Conservation (phyloP, 176 grass and related monocot species). For the Elaeis guineensis region DNA sequence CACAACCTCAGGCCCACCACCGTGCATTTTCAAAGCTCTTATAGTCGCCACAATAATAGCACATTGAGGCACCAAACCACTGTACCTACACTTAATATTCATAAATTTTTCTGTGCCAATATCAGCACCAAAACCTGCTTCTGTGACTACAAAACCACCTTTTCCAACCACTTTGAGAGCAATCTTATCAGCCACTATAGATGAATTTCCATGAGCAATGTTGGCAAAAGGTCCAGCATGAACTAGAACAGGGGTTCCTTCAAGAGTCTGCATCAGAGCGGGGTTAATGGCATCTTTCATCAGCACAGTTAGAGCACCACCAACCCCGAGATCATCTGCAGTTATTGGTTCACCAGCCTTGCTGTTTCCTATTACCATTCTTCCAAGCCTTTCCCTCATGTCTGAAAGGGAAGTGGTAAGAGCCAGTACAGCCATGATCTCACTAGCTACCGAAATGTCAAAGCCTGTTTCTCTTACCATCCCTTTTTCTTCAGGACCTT, state of each 20-base stretch:
- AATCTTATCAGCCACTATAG: constrained; percentile 97
- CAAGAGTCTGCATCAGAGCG: constrained; percentile 93
- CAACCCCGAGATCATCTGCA: constrained; percentile 86
- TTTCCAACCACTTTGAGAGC: constrained; percentile 88
- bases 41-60: constrained; percentile 94
- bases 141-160: constrained; percentile 90
- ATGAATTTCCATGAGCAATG: constrained; percentile 98
- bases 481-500: constrained; percentile 92
- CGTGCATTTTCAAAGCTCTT: constrained; percentile 97
- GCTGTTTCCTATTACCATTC: constrained; percentile 95
- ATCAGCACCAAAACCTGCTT: constrained; percentile 98
- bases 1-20: constrained; percentile 80
- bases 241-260: constrained; percentile 89
- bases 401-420: constrained; percentile 85
- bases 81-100: constrained; percentile 98
- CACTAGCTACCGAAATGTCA: constrained; percentile 96
- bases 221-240: constrained; percentile 98
- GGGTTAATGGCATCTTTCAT: constrained; percentile 99
- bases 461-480: constrained; percentile 96
- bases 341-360: constrained; percentile 81
- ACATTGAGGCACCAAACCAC: constrained; percentile 88
- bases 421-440: constrained; percentile 98
- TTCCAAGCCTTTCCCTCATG: constrained; percentile 97
- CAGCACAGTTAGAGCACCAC: constrained; percentile 88
- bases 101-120: constrained; percentile 99